phyloP scores from a whole-genome alignment of 2,329 filamentous ascomycete genomes.

The Colletotrichum simmondsii region DNA sequence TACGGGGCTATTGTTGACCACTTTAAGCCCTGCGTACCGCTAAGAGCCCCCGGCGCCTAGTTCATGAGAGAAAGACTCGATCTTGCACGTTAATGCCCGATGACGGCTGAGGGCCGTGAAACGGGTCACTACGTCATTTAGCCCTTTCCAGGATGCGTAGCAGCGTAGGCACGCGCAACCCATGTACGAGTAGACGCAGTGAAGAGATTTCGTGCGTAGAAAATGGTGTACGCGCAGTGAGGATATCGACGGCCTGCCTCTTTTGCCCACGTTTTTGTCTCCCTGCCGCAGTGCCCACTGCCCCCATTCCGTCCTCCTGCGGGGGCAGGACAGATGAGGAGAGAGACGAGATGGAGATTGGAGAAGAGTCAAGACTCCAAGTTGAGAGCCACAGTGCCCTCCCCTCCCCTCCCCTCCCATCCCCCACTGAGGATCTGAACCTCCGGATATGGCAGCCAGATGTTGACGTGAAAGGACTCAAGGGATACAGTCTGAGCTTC shows the following conservation, averaged over 20 bases:
- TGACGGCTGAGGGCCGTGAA: constrained; percentile 30
- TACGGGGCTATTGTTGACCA: constrained; percentile 5
- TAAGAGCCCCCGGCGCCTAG: constrained; percentile 15
- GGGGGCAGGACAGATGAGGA: not conserved
- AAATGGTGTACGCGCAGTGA: not conserved
- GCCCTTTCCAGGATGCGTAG: constrained; percentile 20
- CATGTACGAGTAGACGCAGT: constrained; percentile 1
- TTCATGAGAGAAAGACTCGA: constrained; percentile 27
- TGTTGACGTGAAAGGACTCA: not conserved
- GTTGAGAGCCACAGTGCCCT: not conserved
- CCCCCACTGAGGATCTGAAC: constrained; percentile 4
- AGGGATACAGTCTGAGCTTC: constrained; percentile 16
- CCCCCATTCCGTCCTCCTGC: not conserved
- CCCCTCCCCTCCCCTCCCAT: not conserved
- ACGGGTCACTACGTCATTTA: constrained; percentile 32
- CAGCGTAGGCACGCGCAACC: constrained; percentile 4
- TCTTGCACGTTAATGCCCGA: constrained; percentile 28
- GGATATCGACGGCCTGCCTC: not conserved
- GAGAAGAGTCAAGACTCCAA: not conserved
- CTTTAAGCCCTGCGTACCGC: constrained; percentile 16
- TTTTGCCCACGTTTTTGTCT: constrained; percentile 13
- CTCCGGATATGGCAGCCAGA: constrained; percentile 1
- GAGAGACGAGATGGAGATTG: not conserved
- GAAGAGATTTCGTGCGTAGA: constrained; percentile 31
- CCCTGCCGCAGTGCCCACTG: not conserved